These are phyloP conservation scores for Apodospora peruviana DNA, from an alignment of 495 filamentous ascomycete genomes.

Conservation along the genomic window DNA sequence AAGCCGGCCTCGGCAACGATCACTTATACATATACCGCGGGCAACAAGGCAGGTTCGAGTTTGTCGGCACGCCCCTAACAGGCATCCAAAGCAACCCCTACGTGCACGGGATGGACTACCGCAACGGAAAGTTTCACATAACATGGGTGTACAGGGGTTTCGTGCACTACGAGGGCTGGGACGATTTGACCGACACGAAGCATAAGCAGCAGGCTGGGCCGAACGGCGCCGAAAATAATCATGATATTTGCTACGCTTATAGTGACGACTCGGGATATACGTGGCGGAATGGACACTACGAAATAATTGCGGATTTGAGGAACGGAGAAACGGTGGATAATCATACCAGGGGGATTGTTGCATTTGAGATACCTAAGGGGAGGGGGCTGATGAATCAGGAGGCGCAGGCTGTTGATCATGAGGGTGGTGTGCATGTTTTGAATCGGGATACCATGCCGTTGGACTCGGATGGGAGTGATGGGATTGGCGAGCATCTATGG, in stretches of 20 bases:
- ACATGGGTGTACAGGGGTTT: slow-evolving; percentile 46
- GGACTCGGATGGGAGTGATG: no score
- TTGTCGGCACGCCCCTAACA: slow-evolving; percentile 36
- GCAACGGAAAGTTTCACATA: slow-evolving; percentile 26
- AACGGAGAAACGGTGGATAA: slow-evolving; percentile 31
- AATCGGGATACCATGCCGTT: slow-evolving; percentile 34
- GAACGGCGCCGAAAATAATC: slow-evolving; percentile 41
- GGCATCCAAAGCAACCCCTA: slow-evolving; percentile 43
- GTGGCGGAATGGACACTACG: slow-evolving; percentile 33
- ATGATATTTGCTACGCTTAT: slow-evolving; percentile 42
- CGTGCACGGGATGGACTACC: slow-evolving; percentile 38
- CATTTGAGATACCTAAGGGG: slow-evolving; percentile 34
- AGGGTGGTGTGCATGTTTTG: slow-evolving; percentile 42
- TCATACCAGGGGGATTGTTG: slow-evolving; percentile 28
- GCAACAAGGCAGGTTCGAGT: slow-evolving; percentile 17
- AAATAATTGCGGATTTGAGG: slow-evolving; percentile 27
- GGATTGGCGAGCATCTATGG: slow-evolving; percentile 30
- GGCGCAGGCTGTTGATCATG: slow-evolving; percentile 38
- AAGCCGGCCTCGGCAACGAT: slow-evolving; percentile 44
- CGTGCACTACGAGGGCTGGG: slow-evolving; percentile 37
- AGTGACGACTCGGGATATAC: slow-evolving; percentile 32
- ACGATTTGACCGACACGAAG: slow-evolving; percentile 33
- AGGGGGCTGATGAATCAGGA: slow-evolving; percentile 45
- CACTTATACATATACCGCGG: slow-evolving; percentile 35
- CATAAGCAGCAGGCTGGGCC: slow-evolving; percentile 41